Percentiles rank a stretch among this genome's conserved stretches.
phyloP scores from a whole-genome alignment of 192 early-diverging fungal species.

The Chytriomyces confervae region DNA sequence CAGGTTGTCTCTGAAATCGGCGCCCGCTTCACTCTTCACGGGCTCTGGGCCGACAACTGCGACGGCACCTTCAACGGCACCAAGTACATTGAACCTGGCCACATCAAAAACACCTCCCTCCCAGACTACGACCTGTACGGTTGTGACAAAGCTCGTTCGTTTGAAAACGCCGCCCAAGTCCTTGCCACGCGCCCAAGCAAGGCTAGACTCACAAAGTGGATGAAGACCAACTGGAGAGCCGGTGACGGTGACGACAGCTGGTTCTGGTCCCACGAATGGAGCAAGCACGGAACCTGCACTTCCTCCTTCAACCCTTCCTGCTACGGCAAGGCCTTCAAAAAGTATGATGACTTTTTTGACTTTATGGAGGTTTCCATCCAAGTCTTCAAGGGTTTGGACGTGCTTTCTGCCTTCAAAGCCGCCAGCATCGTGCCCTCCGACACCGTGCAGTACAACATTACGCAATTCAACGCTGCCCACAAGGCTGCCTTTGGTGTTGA shows the following conservation, averaged over 20 bases:
- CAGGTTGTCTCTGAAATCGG: constrained; percentile 4
- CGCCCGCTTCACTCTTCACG: constrained; percentile 69
- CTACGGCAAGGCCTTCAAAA: constrained; percentile 47
- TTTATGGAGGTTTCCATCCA: constrained; percentile 64
- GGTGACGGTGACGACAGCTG: constrained; percentile 77
- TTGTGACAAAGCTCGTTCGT: constrained; percentile 57
- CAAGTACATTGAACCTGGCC: constrained; percentile 1
- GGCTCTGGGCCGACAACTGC: constrained; percentile 80
- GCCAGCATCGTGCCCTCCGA: constrained; percentile 52
- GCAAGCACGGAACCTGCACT: constrained; percentile 82
- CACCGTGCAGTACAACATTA: constrained; percentile 32
- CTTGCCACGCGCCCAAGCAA: not conserved
- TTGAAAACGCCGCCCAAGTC: constrained; percentile 51
- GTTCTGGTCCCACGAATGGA: constrained; percentile 83
- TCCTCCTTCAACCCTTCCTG: constrained; percentile 68
- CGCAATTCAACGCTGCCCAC: constrained; percentile 36
- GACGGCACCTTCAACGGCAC: constrained; percentile 50
- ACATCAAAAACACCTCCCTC: constrained; percentile 18
- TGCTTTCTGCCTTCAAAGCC: constrained; percentile 55
- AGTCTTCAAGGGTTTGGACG: constrained; percentile 61
- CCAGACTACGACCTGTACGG: constrained; percentile 72
- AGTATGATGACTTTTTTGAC: constrained; percentile 61
- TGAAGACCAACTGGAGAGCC: constrained; percentile 72
- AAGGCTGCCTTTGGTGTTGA: constrained; percentile 33
- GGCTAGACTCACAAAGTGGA: constrained; percentile 42